Percentiles rank a stretch among this genome's conserved stretches.
Conservation (phyloP, 768 basidiomycete genomes). For the Dioszegia aurantiaca region DNA sequence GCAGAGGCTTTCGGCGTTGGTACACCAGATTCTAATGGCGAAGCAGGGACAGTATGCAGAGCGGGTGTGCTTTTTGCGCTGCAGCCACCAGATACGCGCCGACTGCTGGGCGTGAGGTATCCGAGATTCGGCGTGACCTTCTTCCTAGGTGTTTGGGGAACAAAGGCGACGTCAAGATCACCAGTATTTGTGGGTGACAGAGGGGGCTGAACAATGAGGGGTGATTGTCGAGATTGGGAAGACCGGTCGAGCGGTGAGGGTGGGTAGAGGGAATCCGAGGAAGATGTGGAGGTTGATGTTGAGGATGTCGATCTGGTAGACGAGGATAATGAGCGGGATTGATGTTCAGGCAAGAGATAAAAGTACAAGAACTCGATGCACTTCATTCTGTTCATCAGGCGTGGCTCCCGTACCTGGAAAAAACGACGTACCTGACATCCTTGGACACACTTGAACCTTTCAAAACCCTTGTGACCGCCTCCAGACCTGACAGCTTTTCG, state of each 20-base stretch:
- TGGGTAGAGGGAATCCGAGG: constrained; percentile 38
- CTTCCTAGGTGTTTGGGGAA: constrained; percentile 41
- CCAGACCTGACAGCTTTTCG: constrained; percentile 73
- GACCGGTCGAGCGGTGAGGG: constrained; percentile 24
- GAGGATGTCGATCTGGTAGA: constrained; percentile 23
- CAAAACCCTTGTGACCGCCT: constrained; percentile 77
- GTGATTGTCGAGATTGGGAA: constrained; percentile 20
- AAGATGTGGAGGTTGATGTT: constrained; percentile 6
- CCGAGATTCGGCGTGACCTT: constrained; percentile 37
- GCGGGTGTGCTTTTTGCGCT: constrained; percentile 25
- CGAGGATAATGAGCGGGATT: constrained; percentile 18
- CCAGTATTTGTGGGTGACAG: neutral
- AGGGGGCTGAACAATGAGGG: constrained; percentile 27
- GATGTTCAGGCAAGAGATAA: constrained; percentile 77
- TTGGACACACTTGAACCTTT: constrained; percentile 82
- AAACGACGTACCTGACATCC: constrained; percentile 67
- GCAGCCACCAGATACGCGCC: constrained; percentile 22
- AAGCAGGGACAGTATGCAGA: constrained; percentile 33
- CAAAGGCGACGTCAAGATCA: constrained; percentile 41
- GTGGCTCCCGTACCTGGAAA: neutral
- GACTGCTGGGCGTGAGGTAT: constrained; percentile 36
- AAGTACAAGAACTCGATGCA: constrained; percentile 93
- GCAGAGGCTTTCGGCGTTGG: neutral
- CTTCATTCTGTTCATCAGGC: constrained; percentile 70
- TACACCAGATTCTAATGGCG: constrained; percentile 16